Conservation (phyloP, 371 early-diverging fungal species). For the Umbelopsis sp. region DNA sequence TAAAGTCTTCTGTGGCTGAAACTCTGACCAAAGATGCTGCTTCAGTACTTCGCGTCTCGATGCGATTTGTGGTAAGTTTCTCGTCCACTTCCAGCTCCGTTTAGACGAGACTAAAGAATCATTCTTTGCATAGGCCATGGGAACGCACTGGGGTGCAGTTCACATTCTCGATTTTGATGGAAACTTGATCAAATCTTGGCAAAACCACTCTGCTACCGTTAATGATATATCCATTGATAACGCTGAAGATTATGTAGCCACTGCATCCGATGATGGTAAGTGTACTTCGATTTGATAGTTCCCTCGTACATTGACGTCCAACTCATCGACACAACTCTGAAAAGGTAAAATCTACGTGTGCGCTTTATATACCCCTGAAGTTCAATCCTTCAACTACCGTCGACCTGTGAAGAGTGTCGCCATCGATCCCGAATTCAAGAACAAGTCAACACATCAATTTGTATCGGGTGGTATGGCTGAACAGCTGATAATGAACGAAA, state of each 20-base stretch:
- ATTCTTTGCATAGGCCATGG: slow-evolving; percentile 69
- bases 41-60: slow-evolving; percentile 74
- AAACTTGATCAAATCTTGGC: slow-evolving; percentile 80
- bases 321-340: too few species aligned
- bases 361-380: slow-evolving; percentile 69
- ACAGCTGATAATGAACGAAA: slow-evolving; percentile 80
- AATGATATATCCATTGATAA: slow-evolving; percentile 84
- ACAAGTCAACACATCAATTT: slow-evolving; percentile 75
- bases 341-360: slow-evolving; percentile 78
- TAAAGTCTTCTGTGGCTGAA: slow-evolving; percentile 74
- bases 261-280: slow-evolving; percentile 92
- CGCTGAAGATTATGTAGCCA: slow-evolving; percentile 87
- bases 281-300: not conserved
- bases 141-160: slow-evolving; percentile 93
- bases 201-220: slow-evolving; percentile 81
- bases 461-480: slow-evolving; percentile 92
- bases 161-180: slow-evolving; percentile 93
- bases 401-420: slow-evolving; percentile 90
- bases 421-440: slow-evolving; percentile 85
- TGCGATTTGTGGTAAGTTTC: slow-evolving; percentile 77
- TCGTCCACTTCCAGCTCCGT: not conserved
- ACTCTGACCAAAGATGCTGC: slow-evolving; percentile 88
- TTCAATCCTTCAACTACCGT: slow-evolving; percentile 69
- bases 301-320: too few species aligned
- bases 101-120: not conserved